These are phyloP conservation scores for Trichoderma sp. DNA, from an alignment of 2,329 filamentous ascomycete genomes.

Conservation along the genomic window DNA sequence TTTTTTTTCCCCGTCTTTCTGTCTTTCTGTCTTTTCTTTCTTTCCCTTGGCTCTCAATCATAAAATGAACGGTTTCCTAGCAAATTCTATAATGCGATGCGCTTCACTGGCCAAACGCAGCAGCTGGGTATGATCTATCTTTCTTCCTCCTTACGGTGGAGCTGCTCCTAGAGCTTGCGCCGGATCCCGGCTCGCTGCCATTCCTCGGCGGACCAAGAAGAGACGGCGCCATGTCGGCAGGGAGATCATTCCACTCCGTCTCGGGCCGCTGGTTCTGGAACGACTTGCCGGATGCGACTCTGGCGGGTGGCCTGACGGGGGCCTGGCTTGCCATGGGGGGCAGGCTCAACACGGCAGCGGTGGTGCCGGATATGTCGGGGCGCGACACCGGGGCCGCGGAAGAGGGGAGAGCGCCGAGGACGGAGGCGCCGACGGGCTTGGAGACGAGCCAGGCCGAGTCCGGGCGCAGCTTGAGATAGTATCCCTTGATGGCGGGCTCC, in stretches of 20 bases:
- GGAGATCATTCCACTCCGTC: conserved; percentile 65
- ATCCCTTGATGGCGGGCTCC: conserved; percentile 49
- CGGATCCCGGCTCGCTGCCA: conserved; percentile 35
- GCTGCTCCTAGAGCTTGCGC: conserved; percentile 55
- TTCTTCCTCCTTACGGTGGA: conserved; percentile 54
- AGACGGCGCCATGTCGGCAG: conserved; percentile 53
- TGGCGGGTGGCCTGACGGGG: conserved; percentile 25
- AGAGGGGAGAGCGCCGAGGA: conserved; percentile 26
- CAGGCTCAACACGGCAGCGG: conserved; percentile 34
- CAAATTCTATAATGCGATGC: not conserved
- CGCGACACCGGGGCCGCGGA: conserved; percentile 18
- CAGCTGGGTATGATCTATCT: conserved; percentile 59
- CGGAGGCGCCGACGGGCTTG: conserved; percentile 38
- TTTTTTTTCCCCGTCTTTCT: not conserved
- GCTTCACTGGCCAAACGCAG: conserved; percentile 52
- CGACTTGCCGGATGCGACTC: conserved; percentile 39
- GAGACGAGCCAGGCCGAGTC: conserved; percentile 59
- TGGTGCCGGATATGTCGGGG: conserved; percentile 27
- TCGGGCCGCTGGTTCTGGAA: conserved; percentile 59
- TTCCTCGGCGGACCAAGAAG: conserved; percentile 30
- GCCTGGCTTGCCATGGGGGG: conserved; percentile 25
- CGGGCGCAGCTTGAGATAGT: conserved; percentile 61
- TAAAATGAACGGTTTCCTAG: not conserved
- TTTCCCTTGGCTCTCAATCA: not conserved
- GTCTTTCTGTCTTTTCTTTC: not conserved